These are phyloP conservation scores for Phialemoniopsis sp. DNA, from an alignment of 2,329 filamentous ascomycete genomes.

Conservation along the genomic window DNA sequence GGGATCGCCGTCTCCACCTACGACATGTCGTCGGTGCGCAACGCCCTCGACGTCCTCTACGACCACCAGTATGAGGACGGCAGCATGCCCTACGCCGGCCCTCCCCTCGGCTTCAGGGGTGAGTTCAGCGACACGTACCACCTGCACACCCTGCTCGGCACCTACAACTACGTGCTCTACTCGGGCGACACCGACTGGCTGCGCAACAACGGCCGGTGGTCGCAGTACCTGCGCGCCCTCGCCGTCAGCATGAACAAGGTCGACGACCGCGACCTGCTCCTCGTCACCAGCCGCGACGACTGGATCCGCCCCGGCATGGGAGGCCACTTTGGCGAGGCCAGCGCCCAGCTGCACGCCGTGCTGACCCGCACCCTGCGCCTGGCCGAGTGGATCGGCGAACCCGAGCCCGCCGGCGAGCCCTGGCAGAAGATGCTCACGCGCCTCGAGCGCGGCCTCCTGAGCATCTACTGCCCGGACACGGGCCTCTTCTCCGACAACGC, in stretches of 20 bases:
- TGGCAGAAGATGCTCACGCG: too few species aligned
- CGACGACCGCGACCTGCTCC: constrained; percentile 34
- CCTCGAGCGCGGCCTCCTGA: constrained; percentile 17
- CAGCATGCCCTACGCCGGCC: constrained; percentile 43
- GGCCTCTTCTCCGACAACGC: constrained; percentile 14
- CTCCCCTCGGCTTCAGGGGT: constrained; percentile 29
- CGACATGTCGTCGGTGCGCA: constrained; percentile 44
- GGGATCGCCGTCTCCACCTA: constrained; percentile 49
- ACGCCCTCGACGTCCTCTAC: constrained; percentile 44
- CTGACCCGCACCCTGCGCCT: constrained; percentile 43
- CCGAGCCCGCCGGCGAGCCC: too few species aligned
- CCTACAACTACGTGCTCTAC: constrained; percentile 54
- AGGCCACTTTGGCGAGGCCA: constrained; percentile 46
- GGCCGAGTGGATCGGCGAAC: constrained; percentile 31
- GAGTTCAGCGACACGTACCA: constrained; percentile 51
- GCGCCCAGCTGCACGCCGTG: constrained; percentile 47
- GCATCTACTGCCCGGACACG: constrained; percentile 8
- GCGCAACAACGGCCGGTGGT: constrained; percentile 32
- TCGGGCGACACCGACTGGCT: constrained; percentile 47
- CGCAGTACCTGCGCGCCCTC: constrained; percentile 42
- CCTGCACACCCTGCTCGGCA: constrained; percentile 53
- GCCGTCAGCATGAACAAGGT: constrained; percentile 26
- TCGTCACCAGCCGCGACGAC: constrained; percentile 43
- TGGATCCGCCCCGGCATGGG: constrained; percentile 48
- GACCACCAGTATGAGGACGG: constrained; percentile 29